Evolutionary conservation across 345 rosid species (phyloP).

Genomic region (Lagerstroemia speciosa): DNA sequence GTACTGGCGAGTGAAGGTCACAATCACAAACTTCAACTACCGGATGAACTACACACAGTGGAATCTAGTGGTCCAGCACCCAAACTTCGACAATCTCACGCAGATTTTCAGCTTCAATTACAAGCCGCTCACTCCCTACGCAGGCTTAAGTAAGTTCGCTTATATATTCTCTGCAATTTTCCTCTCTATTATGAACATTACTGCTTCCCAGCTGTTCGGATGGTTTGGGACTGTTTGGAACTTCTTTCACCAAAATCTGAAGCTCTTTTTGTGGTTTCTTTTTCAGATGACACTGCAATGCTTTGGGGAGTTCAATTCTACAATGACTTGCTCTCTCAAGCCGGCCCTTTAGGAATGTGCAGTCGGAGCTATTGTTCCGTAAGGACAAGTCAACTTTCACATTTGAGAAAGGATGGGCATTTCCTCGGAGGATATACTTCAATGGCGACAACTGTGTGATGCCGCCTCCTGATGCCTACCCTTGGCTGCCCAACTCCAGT

Average conservation of each 20-base stretch:
- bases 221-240: too few species aligned
- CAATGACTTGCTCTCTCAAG: constrained; percentile 58
- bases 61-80: too few species aligned
- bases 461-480: constrained; percentile 42
- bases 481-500: constrained; percentile 28
- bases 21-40: constrained; percentile 35
- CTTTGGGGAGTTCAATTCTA: constrained; percentile 54
- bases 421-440: constrained; percentile 61
- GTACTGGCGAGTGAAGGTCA: constrained; percentile 62
- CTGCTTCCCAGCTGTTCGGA: too few species aligned
- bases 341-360: constrained; percentile 49
- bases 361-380: constrained; percentile 25
- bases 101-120: too few species aligned
- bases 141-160: too few species aligned
- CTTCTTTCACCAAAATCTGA: too few species aligned
- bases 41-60: too few species aligned
- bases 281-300: constrained; percentile 54
- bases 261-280: constrained; percentile 9
- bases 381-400: too few species aligned
- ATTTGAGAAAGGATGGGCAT: constrained; percentile 71
- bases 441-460: constrained; percentile 42
- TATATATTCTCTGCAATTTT: too few species aligned
- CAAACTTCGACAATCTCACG: constrained; percentile 41
- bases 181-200: too few species aligned
- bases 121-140: too few species aligned